Base-by-base conservation (phyloP, 1,284 basidiomycete species). In the Tremellales sp. region DNA sequence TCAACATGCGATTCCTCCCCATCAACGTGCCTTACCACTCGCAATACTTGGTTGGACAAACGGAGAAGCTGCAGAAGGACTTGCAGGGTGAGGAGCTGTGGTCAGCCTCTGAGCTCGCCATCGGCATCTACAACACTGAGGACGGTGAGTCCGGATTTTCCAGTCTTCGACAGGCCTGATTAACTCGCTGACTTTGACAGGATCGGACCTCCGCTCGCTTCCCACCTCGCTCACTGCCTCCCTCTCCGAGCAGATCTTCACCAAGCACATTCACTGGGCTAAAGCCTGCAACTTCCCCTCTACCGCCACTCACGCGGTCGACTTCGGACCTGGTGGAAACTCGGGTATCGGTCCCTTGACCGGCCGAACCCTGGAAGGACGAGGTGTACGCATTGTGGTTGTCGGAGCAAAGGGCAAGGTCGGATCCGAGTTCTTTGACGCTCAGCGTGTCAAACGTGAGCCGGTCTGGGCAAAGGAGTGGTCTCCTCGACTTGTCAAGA, bases 11-110 rank as follows among this genome's bases (percentile, higher is more conserved):
- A 45, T 98, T 98, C 80, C 78, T 98, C 62, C 87, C 89, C 25
- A 87, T 98, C 64, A 87, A 85, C 56, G 93, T 93, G 0, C 96
- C 94, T 1, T 98, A 92, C 77, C 94, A 98, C 79, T 93, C 89
- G 69, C 77, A 79, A 33, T 96, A 97, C 74, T 79, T 98, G 46
- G 66, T 71, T n/a, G 84, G 82, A 35, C 85, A 84, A 3, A 84
- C 89, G 4, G 82, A 89, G 49, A 86, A 84, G 69, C 75, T 94
- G 50, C 70, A 80, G 37, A 58, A 84, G 81, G 93, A 97, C 75
- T 76, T 94, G 44, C 77, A 76, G 11, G 84, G 81, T 1, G 81
- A 88, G 66, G 89, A 92, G 60, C 72, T 93, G 35, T 97, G 91
- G 89, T 72, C 77, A n/a, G 65, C 81, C 1, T 74, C 79, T 25